Conservation (phyloP, 2,329 filamentous ascomycete genomes). For the Thermothelomyces thermophilus region DNA sequence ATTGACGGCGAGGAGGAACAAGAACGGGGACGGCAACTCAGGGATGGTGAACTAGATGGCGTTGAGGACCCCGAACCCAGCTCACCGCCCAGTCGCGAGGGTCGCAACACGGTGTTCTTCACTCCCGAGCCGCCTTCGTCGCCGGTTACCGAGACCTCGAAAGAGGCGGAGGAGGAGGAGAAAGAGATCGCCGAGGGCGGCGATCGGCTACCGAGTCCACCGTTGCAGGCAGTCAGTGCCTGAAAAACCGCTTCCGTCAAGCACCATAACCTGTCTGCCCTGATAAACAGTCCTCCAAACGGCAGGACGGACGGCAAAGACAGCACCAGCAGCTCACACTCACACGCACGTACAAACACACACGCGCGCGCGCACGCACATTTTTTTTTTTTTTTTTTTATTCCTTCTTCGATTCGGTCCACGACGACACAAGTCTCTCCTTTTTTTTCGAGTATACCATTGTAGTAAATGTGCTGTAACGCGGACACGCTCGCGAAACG, state of each 20-base stretch:
- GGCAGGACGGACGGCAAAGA: too few relatives aligned
- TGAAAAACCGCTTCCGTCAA: not conserved
- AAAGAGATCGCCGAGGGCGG: slow-evolving; percentile 1
- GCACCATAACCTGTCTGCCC: slow-evolving; percentile 13
- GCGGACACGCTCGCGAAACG: too few relatives aligned
- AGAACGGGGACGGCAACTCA: slow-evolving; percentile 8
- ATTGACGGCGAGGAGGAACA: slow-evolving; percentile 37
- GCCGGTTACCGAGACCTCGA: slow-evolving; percentile 20
- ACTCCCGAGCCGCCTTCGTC: slow-evolving; percentile 35
- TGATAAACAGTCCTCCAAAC: not conserved
- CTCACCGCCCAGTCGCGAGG: slow-evolving; percentile 28
- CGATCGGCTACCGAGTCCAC: slow-evolving; percentile 29
- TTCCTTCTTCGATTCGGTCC: not conserved
- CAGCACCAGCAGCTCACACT: too few relatives aligned
- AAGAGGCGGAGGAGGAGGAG: slow-evolving; percentile 12
- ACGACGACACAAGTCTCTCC: too few relatives aligned
- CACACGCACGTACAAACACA: not conserved
- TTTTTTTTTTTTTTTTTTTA: not conserved
- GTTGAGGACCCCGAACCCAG: slow-evolving; percentile 24
- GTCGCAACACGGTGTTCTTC: slow-evolving; percentile 33
- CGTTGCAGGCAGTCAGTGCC: slow-evolving; percentile 31
- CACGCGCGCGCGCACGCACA: not conserved
- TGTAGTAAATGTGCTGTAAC: too few relatives aligned
- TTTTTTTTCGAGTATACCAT: too few relatives aligned
- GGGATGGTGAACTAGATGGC: slow-evolving; percentile 12